Conservation (phyloP, 495 filamentous ascomycete species). For the Neurospora discreta region DNA sequence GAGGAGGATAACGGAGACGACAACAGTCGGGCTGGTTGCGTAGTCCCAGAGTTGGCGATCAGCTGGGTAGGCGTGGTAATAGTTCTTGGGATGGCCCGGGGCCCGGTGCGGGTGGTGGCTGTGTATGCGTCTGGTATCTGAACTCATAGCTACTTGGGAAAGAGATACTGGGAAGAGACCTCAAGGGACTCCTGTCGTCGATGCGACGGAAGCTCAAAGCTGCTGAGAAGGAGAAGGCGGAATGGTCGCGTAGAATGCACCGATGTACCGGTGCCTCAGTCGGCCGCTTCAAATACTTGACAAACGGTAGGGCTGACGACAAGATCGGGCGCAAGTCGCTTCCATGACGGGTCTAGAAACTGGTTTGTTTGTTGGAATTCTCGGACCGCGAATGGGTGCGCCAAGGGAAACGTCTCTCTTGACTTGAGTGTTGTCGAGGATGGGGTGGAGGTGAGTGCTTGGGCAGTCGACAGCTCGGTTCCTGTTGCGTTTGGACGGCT, state of each 20-base stretch:
- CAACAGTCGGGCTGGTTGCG: slow-evolving; percentile 20
- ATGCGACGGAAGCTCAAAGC: background rate
- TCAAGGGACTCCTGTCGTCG: background rate
- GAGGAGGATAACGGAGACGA: slow-evolving; percentile 30
- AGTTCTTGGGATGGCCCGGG: slow-evolving; percentile 7
- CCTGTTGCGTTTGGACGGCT: background rate
- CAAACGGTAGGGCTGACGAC: background rate
- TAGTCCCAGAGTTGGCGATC: slow-evolving; percentile 17
- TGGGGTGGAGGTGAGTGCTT: background rate
- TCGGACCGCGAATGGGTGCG: background rate
- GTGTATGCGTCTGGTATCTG: slow-evolving; percentile 16
- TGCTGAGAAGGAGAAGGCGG: background rate
- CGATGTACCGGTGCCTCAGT: background rate
- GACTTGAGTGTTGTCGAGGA: background rate
- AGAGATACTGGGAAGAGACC: background rate
- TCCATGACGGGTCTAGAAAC: background rate
- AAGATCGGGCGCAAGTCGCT: background rate
- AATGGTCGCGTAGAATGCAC: background rate
- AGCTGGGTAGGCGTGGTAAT: slow-evolving; percentile 11
- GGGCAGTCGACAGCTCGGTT: background rate
- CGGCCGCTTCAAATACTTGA: background rate
- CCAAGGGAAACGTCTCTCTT: background rate
- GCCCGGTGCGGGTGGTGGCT: slow-evolving; percentile 15
- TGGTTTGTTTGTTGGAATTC: background rate
- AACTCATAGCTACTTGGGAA: slow-evolving; percentile 11